These are phyloP conservation scores for Neopestalotiopsis clavispora DNA, from an alignment of 2,329 filamentous ascomycete genomes.

Conservation along the genomic window DNA sequence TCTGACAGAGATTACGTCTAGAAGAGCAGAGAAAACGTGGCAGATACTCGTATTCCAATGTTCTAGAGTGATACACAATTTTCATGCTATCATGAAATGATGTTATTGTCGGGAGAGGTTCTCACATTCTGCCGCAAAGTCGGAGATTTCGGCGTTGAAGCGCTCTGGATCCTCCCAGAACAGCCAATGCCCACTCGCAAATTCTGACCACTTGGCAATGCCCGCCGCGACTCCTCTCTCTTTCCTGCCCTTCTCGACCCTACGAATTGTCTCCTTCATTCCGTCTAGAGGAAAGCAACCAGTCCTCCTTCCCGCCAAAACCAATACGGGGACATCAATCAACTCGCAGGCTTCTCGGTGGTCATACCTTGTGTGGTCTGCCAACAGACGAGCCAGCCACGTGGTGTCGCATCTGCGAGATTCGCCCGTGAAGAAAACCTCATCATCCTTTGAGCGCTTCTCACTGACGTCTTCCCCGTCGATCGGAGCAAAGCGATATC, in stretches of 20 bases:
- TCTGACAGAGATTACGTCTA: too few species aligned
- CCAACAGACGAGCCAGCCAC: slow-evolving; percentile 43
- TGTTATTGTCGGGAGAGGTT: background rate
- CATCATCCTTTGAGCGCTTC: slow-evolving; percentile 32
- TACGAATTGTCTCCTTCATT: slow-evolving; percentile 40
- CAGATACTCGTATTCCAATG: background rate
- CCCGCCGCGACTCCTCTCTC: slow-evolving; percentile 11
- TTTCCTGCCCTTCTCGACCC: slow-evolving; percentile 29
- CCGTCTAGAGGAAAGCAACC: slow-evolving; percentile 45
- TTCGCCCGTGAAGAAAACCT: slow-evolving; percentile 41
- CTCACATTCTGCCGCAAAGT: slow-evolving; percentile 31
- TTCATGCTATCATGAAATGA: background rate
- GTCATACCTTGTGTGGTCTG: slow-evolving; percentile 46
- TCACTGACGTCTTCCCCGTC: slow-evolving; percentile 28
- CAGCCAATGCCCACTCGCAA: slow-evolving; percentile 44
- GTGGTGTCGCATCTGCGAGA: slow-evolving; percentile 39
- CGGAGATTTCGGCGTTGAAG: slow-evolving; percentile 40
- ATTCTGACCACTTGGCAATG: slow-evolving; percentile 35
- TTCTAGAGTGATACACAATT: background rate
- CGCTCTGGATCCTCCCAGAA: slow-evolving; percentile 45
- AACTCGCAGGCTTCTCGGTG: slow-evolving; percentile 44
- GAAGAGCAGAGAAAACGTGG: background rate
- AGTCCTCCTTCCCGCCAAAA: slow-evolving; percentile 41
- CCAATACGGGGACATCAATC: slow-evolving; percentile 38
- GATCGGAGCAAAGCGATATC: slow-evolving; percentile 37